These are phyloP conservation scores for Nannizziopsis arthrosporioides DNA, from an alignment of 2,329 filamentous ascomycete species.

Conservation along the genomic window DNA sequence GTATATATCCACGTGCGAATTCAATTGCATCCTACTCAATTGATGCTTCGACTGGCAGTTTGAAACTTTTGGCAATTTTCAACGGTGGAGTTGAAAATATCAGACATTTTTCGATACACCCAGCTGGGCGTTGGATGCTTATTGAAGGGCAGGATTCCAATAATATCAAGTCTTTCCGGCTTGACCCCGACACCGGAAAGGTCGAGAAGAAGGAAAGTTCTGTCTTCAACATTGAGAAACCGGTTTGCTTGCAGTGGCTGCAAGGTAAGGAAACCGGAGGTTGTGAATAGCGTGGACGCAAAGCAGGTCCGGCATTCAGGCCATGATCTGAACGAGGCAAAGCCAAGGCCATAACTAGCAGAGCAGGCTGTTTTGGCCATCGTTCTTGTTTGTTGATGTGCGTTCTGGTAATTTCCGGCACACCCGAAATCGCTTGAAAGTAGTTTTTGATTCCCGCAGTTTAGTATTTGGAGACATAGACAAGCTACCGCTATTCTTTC, in stretches of 20 bases:
- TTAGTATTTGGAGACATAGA: no score
- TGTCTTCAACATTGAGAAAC: conserved; percentile 5
- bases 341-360: no score
- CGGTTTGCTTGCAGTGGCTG: conserved; percentile 12
- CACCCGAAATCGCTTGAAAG: no score
- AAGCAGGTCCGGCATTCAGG: no score
- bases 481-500: no score
- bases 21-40: conserved; percentile 52
- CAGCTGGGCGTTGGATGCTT: conserved; percentile 48
- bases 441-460: no score
- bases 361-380: no score
- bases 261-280: background rate
- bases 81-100: conserved; percentile 31
- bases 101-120: conserved; percentile 50
- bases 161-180: conserved; percentile 47
- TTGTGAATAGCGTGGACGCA: background rate
- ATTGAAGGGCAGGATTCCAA: conserved; percentile 49
- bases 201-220: conserved; percentile 32
- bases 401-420: no score
- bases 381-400: no score
- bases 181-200: conserved; percentile 47
- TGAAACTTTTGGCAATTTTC: conserved; percentile 12
- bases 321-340: no score
- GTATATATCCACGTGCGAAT: conserved; percentile 44
- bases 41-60: conserved; percentile 31